These are phyloP conservation scores for Taiwanofungus camphoratus DNA, from an alignment of 1,284 basidiomycete genomes.

Conservation along the genomic window DNA sequence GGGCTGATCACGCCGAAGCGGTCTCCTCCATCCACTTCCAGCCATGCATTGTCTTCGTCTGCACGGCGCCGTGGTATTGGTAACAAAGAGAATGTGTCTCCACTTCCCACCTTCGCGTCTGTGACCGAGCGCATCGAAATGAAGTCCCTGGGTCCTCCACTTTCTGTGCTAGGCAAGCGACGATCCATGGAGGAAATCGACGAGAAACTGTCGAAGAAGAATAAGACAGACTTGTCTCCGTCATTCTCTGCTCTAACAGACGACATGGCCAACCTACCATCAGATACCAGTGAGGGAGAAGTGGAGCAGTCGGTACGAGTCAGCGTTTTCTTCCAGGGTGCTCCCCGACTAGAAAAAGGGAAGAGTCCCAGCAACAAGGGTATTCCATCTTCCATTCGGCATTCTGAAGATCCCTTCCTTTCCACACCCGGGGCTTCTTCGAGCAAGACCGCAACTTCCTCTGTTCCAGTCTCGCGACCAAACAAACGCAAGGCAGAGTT, in stretches of 20 bases:
- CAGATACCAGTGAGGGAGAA: slow-evolving; percentile 11
- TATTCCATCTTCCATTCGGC: background rate
- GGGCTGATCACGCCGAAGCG: slow-evolving; percentile 21
- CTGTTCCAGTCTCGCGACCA: slow-evolving; percentile 10
- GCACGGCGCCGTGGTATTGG: slow-evolving; percentile 12
- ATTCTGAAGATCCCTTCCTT: slow-evolving; percentile 1
- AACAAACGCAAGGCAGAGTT: slow-evolving; percentile 44
- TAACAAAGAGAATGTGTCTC: slow-evolving; percentile 46
- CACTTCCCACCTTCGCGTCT: slow-evolving; percentile 24
- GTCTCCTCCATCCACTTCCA: slow-evolving; percentile 13
- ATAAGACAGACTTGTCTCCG: slow-evolving; percentile 21
- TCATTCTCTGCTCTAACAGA: background rate
- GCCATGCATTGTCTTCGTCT: slow-evolving; percentile 11
- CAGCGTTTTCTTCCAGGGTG: slow-evolving; percentile 9
- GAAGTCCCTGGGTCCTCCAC: slow-evolving; percentile 19
- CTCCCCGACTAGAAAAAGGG: background rate
- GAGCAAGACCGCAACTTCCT: background rate
- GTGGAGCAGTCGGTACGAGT: slow-evolving; percentile 9
- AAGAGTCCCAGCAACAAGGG: background rate
- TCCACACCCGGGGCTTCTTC: background rate
- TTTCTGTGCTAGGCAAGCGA: slow-evolving; percentile 39
- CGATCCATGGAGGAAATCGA: slow-evolving; percentile 23
- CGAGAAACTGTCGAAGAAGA: slow-evolving; percentile 27
- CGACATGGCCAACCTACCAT: slow-evolving; percentile 14
- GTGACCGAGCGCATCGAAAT: slow-evolving; percentile 31